A percentile compares a stretch with the other conserved stretches of the same genome.
Conservation (phyloP, 179 eudicot species). For the Sideroxylon spinosum region DNA sequence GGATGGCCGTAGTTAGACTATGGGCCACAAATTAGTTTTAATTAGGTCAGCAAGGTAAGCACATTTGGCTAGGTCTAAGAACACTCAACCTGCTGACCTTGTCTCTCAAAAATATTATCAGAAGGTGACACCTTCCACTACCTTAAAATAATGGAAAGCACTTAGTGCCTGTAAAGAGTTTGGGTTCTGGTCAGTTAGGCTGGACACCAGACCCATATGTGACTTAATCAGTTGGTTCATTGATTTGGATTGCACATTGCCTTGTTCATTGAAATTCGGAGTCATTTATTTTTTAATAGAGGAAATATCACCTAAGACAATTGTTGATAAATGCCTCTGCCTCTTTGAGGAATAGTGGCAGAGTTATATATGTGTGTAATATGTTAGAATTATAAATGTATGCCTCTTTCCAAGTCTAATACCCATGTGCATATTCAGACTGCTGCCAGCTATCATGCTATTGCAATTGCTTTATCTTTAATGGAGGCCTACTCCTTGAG, state of each 20-base stretch:
- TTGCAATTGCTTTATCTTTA: conserved; percentile 91
- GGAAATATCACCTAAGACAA: neutral
- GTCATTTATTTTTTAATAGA: neutral
- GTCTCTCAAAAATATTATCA: neutral
- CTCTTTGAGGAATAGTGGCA: neutral
- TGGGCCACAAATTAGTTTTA: neutral
- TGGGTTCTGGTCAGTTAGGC: neutral
- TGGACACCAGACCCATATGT: neutral
- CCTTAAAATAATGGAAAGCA: neutral
- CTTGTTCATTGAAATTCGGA: neutral
- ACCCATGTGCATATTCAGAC: conserved; percentile 46
- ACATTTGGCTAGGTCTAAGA: neutral
- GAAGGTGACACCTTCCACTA: neutral
- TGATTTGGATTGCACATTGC: neutral
- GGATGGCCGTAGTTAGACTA: neutral
- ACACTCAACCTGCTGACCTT: conserved; percentile 6
- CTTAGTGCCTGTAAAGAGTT: neutral
- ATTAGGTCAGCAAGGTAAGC: neutral
- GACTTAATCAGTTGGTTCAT: neutral
- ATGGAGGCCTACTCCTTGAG: conserved; percentile 97
- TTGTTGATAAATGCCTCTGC: neutral
- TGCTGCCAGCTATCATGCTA: conserved; percentile 99
- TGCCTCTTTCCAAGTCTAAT: neutral
- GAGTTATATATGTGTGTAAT: neutral
- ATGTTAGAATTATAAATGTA: neutral